A percentile compares a stretch with the other conserved stretches of the same genome.
Evolutionary conservation across 768 basidiomycete genomes (phyloP).

Genomic region (Russula compacta): DNA sequence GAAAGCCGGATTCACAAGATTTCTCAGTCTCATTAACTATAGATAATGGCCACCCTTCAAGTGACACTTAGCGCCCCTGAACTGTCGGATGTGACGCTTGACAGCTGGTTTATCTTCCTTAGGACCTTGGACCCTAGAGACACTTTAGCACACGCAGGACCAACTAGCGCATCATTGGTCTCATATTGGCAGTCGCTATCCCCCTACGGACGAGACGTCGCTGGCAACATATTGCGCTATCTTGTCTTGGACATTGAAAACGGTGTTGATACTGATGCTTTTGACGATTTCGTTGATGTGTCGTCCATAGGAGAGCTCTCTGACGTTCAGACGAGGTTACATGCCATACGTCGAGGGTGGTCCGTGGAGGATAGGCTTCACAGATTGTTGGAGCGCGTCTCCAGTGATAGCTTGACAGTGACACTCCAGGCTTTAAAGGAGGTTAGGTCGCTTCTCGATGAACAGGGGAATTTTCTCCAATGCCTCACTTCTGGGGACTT

Average conservation of each 20-base stretch:
- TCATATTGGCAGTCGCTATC: conserved; percentile 66
- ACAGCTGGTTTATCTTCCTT: conserved; percentile 75
- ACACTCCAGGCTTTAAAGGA: conserved; percentile 67
- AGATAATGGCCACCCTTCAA: conserved; percentile 97
- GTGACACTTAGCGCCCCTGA: conserved; percentile 71
- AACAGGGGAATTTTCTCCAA: conserved; percentile 43
- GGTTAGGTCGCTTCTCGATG: conserved; percentile 54
- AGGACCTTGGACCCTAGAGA: conserved; percentile 56
- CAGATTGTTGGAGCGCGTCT: conserved; percentile 62
- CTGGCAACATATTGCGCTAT: conserved; percentile 53
- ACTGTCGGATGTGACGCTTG: conserved; percentile 68
- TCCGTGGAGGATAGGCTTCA: conserved; percentile 46
- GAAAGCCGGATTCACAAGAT: neutral
- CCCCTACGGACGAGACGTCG: conserved; percentile 40
- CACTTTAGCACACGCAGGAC: conserved; percentile 74
- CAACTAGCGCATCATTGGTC: conserved; percentile 79
- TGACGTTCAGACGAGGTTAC: conserved; percentile 35
- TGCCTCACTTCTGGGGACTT: conserved; percentile 72
- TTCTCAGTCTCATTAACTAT: conserved; percentile 12
- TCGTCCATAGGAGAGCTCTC: conserved; percentile 58
- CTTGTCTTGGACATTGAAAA: conserved; percentile 56
- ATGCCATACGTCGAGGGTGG: conserved; percentile 39
- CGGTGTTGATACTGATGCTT: conserved; percentile 38
- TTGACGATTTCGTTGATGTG: conserved; percentile 77
- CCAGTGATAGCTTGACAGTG: conserved; percentile 75